Percentiles rank a stretch among this genome's conserved stretches.
These are phyloP conservation scores for Leccinum imitatum DNA, from an alignment of 768 basidiomycete genomes.

Conservation along the genomic window DNA sequence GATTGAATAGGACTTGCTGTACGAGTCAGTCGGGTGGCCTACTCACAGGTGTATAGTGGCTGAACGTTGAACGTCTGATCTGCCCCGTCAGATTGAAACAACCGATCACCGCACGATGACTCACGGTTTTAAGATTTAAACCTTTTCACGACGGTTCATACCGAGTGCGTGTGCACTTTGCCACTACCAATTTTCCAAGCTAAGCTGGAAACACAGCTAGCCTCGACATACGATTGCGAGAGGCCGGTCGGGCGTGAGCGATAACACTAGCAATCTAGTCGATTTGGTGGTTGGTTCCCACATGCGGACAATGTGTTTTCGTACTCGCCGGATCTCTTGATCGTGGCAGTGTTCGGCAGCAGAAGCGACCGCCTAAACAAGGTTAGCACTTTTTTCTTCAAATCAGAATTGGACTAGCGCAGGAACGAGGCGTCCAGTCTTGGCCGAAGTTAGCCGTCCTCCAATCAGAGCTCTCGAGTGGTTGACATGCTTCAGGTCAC, in stretches of 20 bases:
- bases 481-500: background rate
- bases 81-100: constrained; percentile 13
- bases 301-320: background rate
- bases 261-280: background rate
- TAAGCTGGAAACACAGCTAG: background rate
- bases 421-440: background rate
- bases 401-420: background rate
- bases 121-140: constrained; percentile 7
- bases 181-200: background rate
- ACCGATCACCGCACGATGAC: constrained; percentile 4
- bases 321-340: background rate
- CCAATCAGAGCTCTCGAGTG: background rate
- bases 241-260: background rate
- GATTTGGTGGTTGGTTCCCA: background rate
- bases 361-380: background rate
- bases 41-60: background rate
- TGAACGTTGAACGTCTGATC: constrained; percentile 14
- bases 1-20: background rate
- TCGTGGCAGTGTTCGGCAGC: background rate
- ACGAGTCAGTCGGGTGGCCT: background rate
- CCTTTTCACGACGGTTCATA: background rate
- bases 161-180: background rate
- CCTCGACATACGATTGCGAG: background rate
- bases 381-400: background rate
- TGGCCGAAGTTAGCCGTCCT: background rate